Conservation (phyloP, 805 yeast species). For the Wickerhamia fluorescens region DNA sequence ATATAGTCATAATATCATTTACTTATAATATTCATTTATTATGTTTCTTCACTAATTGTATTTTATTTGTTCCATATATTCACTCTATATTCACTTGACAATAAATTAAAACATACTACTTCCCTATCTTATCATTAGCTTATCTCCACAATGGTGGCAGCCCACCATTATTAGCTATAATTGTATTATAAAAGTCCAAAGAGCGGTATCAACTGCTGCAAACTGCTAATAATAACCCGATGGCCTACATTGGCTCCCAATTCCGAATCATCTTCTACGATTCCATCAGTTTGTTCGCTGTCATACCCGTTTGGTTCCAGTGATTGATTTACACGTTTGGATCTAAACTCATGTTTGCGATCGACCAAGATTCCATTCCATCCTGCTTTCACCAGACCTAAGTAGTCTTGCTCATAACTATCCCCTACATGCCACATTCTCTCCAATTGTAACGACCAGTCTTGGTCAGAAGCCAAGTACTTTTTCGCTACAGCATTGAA, state of each 20-base stretch:
- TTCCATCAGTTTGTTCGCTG: slow-evolving; percentile 1
- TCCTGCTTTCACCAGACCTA: slow-evolving; percentile 48
- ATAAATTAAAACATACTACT: no score
- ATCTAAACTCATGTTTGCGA: slow-evolving; percentile 22
- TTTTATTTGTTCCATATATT: no score
- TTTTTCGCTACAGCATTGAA: slow-evolving; percentile 33
- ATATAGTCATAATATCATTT: no score
- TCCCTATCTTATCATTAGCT: no score
- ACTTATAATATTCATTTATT: no score
- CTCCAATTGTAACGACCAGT: slow-evolving; percentile 5
- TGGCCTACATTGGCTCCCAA: slow-evolving; percentile 31
- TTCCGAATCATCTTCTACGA: no score
- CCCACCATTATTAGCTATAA: no score
- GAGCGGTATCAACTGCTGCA: slow-evolving; percentile 12
- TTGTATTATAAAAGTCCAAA: no score
- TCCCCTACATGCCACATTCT: slow-evolving; percentile 67
- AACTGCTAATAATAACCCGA: slow-evolving; percentile 19
- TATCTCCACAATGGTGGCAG: no score
- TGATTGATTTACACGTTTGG: slow-evolving; percentile 6
- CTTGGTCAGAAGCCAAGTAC: slow-evolving; percentile 8
- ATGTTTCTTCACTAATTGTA: no score
- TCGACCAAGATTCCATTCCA: slow-evolving; percentile 57
- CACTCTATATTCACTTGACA: no score
- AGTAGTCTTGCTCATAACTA: slow-evolving; percentile 45
- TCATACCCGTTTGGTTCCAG: slow-evolving; percentile 1